phyloP scores from a whole-genome alignment of 352 stramenopile genomes.

The Phytophthora tubulina region DNA sequence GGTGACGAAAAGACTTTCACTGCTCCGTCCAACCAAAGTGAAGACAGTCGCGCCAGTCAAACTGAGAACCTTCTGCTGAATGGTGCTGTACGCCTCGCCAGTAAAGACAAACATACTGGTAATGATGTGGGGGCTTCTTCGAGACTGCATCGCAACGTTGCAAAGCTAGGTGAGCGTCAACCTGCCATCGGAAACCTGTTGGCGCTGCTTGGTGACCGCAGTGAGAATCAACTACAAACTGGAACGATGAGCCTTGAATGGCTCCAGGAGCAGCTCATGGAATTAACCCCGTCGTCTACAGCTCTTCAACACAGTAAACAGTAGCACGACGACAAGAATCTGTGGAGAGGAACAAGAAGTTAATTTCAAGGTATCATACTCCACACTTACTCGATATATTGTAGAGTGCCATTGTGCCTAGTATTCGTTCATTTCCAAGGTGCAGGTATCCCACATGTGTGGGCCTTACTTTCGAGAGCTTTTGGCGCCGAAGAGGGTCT shows the following conservation, averaged over 20 bases:
- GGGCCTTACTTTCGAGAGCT: conserved; percentile 61
- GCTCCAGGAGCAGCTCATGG: conserved; percentile 25
- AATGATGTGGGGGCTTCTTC: conserved; percentile 14
- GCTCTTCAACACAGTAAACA: conserved; percentile 4
- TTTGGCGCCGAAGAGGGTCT: conserved; percentile 67
- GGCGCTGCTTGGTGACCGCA: conserved; percentile 24
- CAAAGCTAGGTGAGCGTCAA: conserved; percentile 40
- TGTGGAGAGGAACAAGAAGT: too few species aligned
- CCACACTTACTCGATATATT: too few species aligned
- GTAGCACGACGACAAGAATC: neutral
- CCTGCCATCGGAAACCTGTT: conserved; percentile 49
- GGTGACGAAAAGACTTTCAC: neutral
- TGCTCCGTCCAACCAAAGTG: conserved; percentile 27
- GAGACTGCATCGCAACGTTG: conserved; percentile 34
- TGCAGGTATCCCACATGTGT: too few species aligned
- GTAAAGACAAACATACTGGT: neutral
- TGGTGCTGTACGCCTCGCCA: conserved; percentile 18
- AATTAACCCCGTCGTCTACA: conserved; percentile 6
- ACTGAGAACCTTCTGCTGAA: conserved; percentile 19
- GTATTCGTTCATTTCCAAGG: too few species aligned
- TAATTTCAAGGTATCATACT: too few species aligned
- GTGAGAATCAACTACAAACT: conserved; percentile 2
- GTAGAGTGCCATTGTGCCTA: too few species aligned
- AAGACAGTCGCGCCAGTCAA: conserved; percentile 7
- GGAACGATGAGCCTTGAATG: neutral